These are phyloP conservation scores for Chaetothyriales sp. DNA, from an alignment of 2,329 filamentous ascomycete species.

Conservation along the genomic window DNA sequence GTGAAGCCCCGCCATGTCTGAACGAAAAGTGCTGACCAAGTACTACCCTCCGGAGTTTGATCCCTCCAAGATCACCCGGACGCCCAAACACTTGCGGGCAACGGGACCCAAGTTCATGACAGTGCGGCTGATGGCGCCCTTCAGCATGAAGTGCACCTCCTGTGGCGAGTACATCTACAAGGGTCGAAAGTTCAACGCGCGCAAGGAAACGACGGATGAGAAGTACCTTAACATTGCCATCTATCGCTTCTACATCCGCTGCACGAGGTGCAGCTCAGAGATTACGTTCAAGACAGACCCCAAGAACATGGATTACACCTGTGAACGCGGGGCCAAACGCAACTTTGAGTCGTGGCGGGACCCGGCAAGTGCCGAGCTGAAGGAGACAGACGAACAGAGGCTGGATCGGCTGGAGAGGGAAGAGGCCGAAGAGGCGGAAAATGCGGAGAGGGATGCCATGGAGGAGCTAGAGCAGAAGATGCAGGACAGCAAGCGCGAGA, in stretches of 20 bases:
- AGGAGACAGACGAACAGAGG: conserved; percentile 78
- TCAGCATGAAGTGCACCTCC: conserved; percentile 59
- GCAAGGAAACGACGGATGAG: conserved; percentile 84
- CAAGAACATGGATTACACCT: conserved; percentile 81
- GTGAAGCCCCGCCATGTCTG: conserved; percentile 50
- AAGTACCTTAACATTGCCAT: conserved; percentile 81
- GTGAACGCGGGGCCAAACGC: conserved; percentile 69
- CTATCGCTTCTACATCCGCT: conserved; percentile 80
- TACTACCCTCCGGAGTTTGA: conserved; percentile 68
- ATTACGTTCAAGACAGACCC: conserved; percentile 93
- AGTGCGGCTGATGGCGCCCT: conserved; percentile 82
- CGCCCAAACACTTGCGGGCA: conserved; percentile 41
- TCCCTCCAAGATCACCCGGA: conserved; percentile 61
- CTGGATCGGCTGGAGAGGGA: conserved; percentile 72
- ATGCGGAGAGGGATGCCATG: conserved; percentile 80
- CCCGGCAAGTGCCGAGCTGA: conserved; percentile 38
- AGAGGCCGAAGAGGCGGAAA: conserved; percentile 47
- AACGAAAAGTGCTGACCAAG: conserved; percentile 64
- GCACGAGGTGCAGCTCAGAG: conserved; percentile 71
- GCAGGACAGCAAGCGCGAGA: conserved; percentile 80
- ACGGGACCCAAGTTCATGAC: conserved; percentile 69
- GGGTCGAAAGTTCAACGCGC: conserved; percentile 86
- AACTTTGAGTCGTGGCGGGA: conserved; percentile 89
- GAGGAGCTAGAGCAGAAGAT: conserved; percentile 89
- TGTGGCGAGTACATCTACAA: conserved; percentile 80